Conservation (phyloP, 805 yeast genomes). For the Zygosaccharomyces bisporus region DNA sequence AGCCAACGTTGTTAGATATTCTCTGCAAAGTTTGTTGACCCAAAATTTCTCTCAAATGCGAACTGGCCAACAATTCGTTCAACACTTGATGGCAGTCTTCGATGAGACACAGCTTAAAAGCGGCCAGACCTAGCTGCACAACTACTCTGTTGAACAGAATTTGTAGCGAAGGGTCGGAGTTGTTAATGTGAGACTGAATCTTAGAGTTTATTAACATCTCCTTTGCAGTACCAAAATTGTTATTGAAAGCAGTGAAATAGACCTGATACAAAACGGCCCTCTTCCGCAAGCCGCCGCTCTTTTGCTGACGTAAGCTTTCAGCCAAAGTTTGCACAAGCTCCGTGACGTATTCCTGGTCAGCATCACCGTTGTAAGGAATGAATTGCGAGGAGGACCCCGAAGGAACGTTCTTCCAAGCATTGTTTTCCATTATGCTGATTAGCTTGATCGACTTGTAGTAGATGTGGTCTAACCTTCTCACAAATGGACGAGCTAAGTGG, state of each 20-base stretch:
- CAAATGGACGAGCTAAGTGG: constrained; percentile 67
- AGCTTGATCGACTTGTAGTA: constrained; percentile 86
- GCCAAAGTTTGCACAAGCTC: constrained; percentile 63
- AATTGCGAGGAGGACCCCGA: constrained; percentile 25
- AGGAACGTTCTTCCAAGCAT: constrained; percentile 63
- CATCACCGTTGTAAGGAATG: constrained; percentile 29
- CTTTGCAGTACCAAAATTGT: constrained; percentile 78
- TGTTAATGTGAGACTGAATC: constrained; percentile 75
- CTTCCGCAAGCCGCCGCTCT: constrained; percentile 66
- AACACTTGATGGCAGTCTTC: constrained; percentile 82
- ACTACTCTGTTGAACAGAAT: constrained; percentile 91
- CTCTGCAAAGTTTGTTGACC: constrained; percentile 84
- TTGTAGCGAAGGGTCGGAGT: constrained; percentile 82
- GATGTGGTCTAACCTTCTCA: constrained; percentile 85
- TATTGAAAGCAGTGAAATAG: constrained; percentile 87
- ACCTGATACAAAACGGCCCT: constrained; percentile 81
- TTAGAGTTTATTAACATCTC: constrained; percentile 85
- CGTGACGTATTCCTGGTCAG: constrained; percentile 42
- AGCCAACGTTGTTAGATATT: constrained; percentile 47
- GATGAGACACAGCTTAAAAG: constrained; percentile 85
- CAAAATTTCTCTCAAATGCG: constrained; percentile 82
- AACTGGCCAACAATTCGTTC: constrained; percentile 82
- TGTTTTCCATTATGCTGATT: constrained; percentile 61
- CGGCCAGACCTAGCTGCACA: constrained; percentile 93
- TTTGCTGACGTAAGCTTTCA: constrained; percentile 60